Evolutionary conservation across 805 yeast genomes (phyloP).

Genomic region (Starmerella stigmatis): DNA sequence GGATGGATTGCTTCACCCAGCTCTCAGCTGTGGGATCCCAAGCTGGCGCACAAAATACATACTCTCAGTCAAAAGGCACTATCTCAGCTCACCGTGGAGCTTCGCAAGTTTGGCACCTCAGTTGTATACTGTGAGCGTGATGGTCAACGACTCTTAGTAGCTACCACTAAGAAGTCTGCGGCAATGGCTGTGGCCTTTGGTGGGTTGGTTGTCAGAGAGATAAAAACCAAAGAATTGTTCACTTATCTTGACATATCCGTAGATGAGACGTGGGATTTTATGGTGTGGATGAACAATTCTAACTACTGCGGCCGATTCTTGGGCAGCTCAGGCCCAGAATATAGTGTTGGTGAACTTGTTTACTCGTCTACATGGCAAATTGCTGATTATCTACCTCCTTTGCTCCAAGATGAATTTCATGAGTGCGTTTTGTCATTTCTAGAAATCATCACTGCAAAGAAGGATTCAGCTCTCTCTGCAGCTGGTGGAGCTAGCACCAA

Average conservation of each 20-base stretch:
- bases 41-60: slow-evolving; percentile 76
- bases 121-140: slow-evolving; percentile 58
- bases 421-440: slow-evolving; percentile 75
- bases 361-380: slow-evolving; percentile 71
- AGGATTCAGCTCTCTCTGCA: slow-evolving; percentile 10
- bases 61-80: slow-evolving; percentile 74
- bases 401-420: slow-evolving; percentile 71
- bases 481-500: neutral
- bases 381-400: slow-evolving; percentile 56
- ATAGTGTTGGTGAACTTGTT: slow-evolving; percentile 25
- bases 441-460: slow-evolving; percentile 50
- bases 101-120: slow-evolving; percentile 64
- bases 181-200: slow-evolving; percentile 88
- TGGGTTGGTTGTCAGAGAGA: slow-evolving; percentile 66
- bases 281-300: slow-evolving; percentile 88
- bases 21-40: slow-evolving; percentile 64
- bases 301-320: slow-evolving; percentile 63
- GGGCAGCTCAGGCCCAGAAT: slow-evolving; percentile 7
- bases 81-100: slow-evolving; percentile 69
- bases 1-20: slow-evolving; percentile 75
- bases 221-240: slow-evolving; percentile 71
- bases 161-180: slow-evolving; percentile 65
- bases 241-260: slow-evolving; percentile 67
- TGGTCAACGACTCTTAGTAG: slow-evolving; percentile 59
- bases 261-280: slow-evolving; percentile 77